A percentile compares a stretch with the other conserved stretches of the same genome.
Conservation (phyloP, 768 basidiomycete species). For the Termitomyces bulborhizus region DNA sequence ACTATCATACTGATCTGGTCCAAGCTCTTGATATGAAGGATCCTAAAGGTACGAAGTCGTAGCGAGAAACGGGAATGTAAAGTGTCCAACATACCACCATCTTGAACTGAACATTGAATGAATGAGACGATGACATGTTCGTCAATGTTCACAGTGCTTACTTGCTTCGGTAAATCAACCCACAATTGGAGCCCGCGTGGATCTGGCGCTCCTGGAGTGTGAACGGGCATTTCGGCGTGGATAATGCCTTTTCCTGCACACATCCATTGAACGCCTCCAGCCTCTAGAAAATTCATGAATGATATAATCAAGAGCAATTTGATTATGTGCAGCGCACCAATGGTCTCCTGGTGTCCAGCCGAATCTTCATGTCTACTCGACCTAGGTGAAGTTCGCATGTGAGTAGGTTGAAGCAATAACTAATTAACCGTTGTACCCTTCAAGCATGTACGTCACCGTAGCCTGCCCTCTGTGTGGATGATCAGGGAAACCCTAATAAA, state of each 20-base stretch:
- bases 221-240: slow-evolving; percentile 87
- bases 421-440: slow-evolving; percentile 43
- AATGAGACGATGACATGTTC: not conserved
- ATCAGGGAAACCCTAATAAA: slow-evolving; percentile 76
- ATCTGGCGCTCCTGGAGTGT: slow-evolving; percentile 56
- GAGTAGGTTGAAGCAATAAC: not conserved
- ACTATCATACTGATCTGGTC: slow-evolving; percentile 45
- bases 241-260: slow-evolving; percentile 76
- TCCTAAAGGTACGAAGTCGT: slow-evolving; percentile 31
- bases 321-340: slow-evolving; percentile 26
- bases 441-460: slow-evolving; percentile 84
- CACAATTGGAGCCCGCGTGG: slow-evolving; percentile 86
- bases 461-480: slow-evolving; percentile 91
- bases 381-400: slow-evolving; percentile 23
- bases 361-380: slow-evolving; percentile 88
- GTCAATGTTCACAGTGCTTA: slow-evolving; percentile 20
- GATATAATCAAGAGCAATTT: not conserved
- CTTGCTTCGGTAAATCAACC: slow-evolving; percentile 74
- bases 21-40: slow-evolving; percentile 81
- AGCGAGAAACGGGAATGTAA: not conserved
- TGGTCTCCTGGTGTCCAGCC: slow-evolving; percentile 74
- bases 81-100: slow-evolving; percentile 45
- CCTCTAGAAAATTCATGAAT: slow-evolving; percentile 22
- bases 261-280: slow-evolving; percentile 97
- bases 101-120: slow-evolving; percentile 49